Base-by-base conservation (phyloP, 1,284 basidiomycete species). In the Acaromyces ingoldii region DNA sequence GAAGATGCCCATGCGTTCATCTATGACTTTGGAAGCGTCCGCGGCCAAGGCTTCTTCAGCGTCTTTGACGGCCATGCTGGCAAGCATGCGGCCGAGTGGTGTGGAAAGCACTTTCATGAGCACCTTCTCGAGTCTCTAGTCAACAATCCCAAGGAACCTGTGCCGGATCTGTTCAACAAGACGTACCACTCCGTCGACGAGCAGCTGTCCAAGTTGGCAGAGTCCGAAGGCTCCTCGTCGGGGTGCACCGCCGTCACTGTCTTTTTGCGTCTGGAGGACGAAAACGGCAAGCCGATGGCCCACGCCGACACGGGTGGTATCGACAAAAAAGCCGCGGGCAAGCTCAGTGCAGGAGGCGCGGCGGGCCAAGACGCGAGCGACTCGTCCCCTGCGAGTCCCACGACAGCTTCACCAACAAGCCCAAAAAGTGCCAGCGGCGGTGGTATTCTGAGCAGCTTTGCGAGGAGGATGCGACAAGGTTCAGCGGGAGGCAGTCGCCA, bases 11-110 rank as follows among this genome's bases (percentile, higher is more conserved):
- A 98, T 76, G 89, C 90, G 28, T 96, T 96, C 70, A 83, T 97
- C 49, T 88, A 92, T 62, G 91, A 96, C 74, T 98, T 89, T 76
- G 91, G 85, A 24, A 84, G 85, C 30, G 81, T 98, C 11, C 83
- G 85, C 40, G 93, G 93, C 0, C 95, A 99, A 76, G 92, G 91
- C 6, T 97, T 95, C 80, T 97, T 95, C 74, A 91, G 91, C 10
- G 85, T 99, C 39, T 99, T 98, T 70, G 95, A 99, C 68, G 95
- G 95, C 2, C 95, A 99, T 74, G 95, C 95, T 0, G 95, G 95
- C 19, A 97, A 96, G 75, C 89, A 96, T 71, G 91, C 93, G 19
- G 95, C 95, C 19, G 95, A 99, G 75, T 98, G 92, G 92, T 98
- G 95, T 77, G 92, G 93, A 22, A 82, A 84, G 65, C 86, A 98